Evolutionary conservation across 352 stramenopile species (phyloP).

Genomic region (Pythium apleroticum): DNA sequence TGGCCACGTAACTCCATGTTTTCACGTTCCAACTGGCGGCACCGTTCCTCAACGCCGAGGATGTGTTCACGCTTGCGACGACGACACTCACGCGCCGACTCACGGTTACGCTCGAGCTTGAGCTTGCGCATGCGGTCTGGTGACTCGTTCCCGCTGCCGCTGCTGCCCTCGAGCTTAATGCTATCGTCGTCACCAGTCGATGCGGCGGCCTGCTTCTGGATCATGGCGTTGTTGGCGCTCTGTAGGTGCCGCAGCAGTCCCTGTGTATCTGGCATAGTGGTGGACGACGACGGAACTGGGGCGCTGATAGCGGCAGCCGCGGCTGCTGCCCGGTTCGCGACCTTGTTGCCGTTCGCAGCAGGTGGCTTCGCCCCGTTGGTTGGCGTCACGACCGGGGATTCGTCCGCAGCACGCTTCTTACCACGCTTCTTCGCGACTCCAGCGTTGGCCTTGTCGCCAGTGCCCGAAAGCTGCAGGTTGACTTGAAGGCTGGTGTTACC

Average conservation of each 20-base stretch:
- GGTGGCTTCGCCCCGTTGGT: background rate
- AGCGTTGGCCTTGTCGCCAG: slow-evolving; percentile 10
- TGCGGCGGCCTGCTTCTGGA: slow-evolving; percentile 56
- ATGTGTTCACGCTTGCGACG: slow-evolving; percentile 89
- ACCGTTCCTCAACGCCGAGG: slow-evolving; percentile 73
- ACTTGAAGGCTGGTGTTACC: slow-evolving; percentile 14
- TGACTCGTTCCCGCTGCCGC: slow-evolving; percentile 60
- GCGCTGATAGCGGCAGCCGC: background rate
- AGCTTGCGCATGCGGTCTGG: slow-evolving; percentile 69
- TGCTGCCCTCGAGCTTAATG: slow-evolving; percentile 52
- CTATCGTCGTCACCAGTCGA: slow-evolving; percentile 25
- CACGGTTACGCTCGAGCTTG: slow-evolving; percentile 91
- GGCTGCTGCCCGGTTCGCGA: background rate
- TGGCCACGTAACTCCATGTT: slow-evolving; percentile 91
- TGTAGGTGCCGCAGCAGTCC: slow-evolving; percentile 69
- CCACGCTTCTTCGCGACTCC: slow-evolving; percentile 36
- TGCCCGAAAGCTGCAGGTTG: slow-evolving; percentile 15
- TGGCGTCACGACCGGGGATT: slow-evolving; percentile 25
- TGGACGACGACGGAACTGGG: slow-evolving; percentile 2
- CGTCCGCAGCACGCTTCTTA: slow-evolving; percentile 55
- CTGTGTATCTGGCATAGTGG: slow-evolving; percentile 37
- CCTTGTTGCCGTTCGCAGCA: slow-evolving; percentile 3
- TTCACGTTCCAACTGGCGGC: slow-evolving; percentile 83
- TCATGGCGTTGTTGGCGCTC: slow-evolving; percentile 66
- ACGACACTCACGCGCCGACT: slow-evolving; percentile 89